Conservation (phyloP, 139 green algal genomes). For the Eudorina sp. region DNA sequence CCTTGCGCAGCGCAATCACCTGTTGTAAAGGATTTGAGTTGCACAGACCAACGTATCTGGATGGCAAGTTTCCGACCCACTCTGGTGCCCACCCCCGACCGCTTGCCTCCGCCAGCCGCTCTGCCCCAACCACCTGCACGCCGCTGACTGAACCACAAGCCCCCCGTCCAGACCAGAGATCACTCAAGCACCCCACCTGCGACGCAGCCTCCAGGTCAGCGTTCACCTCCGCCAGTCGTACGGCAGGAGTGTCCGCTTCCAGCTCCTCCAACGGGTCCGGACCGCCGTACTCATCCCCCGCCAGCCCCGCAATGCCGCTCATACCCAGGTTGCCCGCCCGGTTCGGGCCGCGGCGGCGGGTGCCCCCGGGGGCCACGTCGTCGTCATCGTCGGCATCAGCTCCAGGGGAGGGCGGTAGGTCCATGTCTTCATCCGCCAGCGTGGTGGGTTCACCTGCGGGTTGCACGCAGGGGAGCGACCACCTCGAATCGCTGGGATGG, state of each 20-base stretch:
- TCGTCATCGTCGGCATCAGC: not conserved
- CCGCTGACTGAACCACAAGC: no score
- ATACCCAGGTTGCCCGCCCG: not conserved
- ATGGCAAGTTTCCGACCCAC: no score
- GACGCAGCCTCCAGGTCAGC: slow-evolving; percentile 4
- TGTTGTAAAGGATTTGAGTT: no score
- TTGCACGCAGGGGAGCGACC: no score
- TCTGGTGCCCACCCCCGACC: no score
- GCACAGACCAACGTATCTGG: no score
- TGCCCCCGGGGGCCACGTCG: not conserved
- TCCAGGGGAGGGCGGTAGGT: not conserved
- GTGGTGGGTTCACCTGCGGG: slow-evolving; percentile 33
- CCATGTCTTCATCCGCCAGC: slow-evolving; percentile 31
- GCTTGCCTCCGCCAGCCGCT: no score
- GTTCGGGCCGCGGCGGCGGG: not conserved
- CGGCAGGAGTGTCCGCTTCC: slow-evolving; percentile 37
- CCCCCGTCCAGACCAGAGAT: no score
- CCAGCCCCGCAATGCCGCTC: not conserved
- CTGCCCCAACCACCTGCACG: no score
- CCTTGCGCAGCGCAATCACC: no score
- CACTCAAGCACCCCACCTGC: slow-evolving; percentile 17
- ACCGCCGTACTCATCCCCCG: not conserved
- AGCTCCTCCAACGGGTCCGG: slow-evolving; percentile 36
- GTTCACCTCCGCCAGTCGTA: slow-evolving; percentile 22
- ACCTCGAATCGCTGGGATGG: no score